Evolutionary conservation across 805 yeast species (phyloP), one percentile per base, ranked within the genome.

Genomic region (Candida insectalens): DNA sequence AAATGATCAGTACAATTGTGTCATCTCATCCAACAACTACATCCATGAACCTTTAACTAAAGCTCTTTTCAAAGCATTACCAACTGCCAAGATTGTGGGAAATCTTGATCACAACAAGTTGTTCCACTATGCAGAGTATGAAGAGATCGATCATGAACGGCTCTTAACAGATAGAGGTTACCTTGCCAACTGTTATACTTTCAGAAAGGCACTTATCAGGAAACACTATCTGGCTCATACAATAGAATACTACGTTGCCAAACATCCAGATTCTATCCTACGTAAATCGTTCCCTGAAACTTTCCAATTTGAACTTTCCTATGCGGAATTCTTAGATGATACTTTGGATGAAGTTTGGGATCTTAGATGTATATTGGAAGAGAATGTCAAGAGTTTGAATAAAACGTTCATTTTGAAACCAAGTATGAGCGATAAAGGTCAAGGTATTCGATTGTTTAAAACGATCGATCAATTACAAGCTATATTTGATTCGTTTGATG

Each of bases 351-450:
- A 92, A 47, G 77, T 83, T 25, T 88, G 82, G 62, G 98, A 89
- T 50, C 63, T 92, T 32, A 62, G 95, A 38, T 80, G 79, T 34
- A 95, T 82, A 44, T 60, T 92, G 22, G 79, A 77, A 38, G 53
- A 56, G 8, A 73, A 71, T 10, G 67, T 63, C 13, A 38, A 39
- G 10, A 46, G 51, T 15, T 14, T 27, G 19, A 17, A 33, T 6
- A 74, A 70, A 43, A 71, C 79, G 30, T 89, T 94, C 88, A 92
- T 92, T 25, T 65, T 92, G 52, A 92, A 92, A 52, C 98, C 98
- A 12, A 77, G 95, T 42, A 87, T 92, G 96, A 82, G 94, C 49
- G 98, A 92, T 51, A 79, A 89, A 51, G 98, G 95, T 8, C 96
- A 92, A 53, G 98, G 98, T 0, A 89, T 92, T 32, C 62, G 95